phyloP scores from a whole-genome alignment of 148 eudicot genomes.

The Rhododendron ovatum region DNA sequence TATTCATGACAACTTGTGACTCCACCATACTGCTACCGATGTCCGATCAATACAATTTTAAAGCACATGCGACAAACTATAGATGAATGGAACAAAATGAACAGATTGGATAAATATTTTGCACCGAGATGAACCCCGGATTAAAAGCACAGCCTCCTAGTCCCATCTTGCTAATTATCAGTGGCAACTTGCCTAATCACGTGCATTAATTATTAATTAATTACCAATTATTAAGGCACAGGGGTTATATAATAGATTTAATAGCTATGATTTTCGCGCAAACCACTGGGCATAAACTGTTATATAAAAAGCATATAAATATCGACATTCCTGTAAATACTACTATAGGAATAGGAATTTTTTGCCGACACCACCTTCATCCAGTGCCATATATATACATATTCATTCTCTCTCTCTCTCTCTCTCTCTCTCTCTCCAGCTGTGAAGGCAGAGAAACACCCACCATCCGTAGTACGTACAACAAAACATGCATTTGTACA shows the following conservation, averaged over 20 bases:
- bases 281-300: neutral
- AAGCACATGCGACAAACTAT: no score
- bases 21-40: neutral
- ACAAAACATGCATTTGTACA: neutral
- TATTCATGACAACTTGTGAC: neutral
- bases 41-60: neutral
- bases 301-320: neutral
- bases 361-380: neutral
- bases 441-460: neutral
- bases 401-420: neutral
- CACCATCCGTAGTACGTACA: neutral
- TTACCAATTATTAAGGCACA: neutral
- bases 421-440: slow-evolving; percentile 6
- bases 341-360: neutral
- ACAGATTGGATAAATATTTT: neutral
- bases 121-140: neutral
- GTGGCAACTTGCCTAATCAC: neutral
- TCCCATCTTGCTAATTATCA: neutral
- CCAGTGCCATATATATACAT: neutral
- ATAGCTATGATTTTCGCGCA: neutral
- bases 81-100: neutral
- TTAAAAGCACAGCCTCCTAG: neutral
- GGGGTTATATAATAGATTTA: neutral
- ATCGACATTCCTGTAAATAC: neutral
- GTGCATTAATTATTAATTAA: neutral